Evolutionary conservation across 352 stramenopile genomes (phyloP), one percentile per base, ranked within the genome.

Genomic region (Pythium oligandrum): DNA sequence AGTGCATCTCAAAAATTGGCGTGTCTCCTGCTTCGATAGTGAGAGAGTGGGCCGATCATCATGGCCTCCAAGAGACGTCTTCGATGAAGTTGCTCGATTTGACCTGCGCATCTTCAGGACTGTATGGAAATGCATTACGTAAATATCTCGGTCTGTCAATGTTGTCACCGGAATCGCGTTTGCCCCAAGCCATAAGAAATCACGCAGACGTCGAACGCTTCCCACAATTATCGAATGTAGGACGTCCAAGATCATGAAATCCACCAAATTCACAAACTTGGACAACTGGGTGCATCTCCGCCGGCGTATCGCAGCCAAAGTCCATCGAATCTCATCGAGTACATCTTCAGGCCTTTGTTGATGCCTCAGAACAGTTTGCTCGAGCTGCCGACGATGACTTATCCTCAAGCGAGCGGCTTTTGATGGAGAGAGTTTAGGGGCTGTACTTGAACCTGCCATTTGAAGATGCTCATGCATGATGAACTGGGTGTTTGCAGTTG

Each of bases 241-340:
- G 7, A 40, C 51, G 30, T 89, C 78, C 9, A 89, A 33, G 9
- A 77, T 44, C 48, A 91, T 63, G 44, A 87, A 88, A 32, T 82
- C 78, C 0, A 89, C 51, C 1, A 88, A 48, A 0, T 36, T 59
- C 8, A 80, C 58, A 37, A 91, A 88, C 38, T 68, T 78, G 3
- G 76, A 68, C 6, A 91, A 53, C 31, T 84, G 71, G 4, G 54
- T 51, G 43, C 81, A 91, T 17, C 74, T 78, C 4, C 76, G 63
- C 0, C 81, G 68, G 39, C 67, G 74, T 12, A 89, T 86, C 1
- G 81, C 78, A 5, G 78, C 81, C 48, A 89, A 64, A 1, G 78
- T 88, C 81, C 81, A 91, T 2, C 72, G 71, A 51, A 89, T 83
- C 33, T 85, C 63, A 33, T 80, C 71, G 12, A 82, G 12, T 0